Percentiles rank a stretch among this genome's conserved stretches.
Evolutionary conservation across 1,139 yeast genomes (phyloP).

Genomic region (Diutina catenulata): DNA sequence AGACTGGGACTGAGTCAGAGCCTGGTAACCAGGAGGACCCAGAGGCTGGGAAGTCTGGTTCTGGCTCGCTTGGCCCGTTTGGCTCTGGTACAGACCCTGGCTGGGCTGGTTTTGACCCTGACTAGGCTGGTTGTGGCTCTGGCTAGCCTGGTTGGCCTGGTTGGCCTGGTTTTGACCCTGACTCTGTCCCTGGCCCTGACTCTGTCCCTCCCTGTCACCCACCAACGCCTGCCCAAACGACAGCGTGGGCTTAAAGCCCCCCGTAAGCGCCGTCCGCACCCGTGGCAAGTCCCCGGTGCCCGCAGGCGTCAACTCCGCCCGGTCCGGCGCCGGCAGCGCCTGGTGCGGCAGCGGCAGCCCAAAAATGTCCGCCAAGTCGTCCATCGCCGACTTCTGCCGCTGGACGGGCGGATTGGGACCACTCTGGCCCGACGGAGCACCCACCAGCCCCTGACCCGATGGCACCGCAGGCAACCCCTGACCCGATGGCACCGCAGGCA

Average conservation of each 20-base stretch:
- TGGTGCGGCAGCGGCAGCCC: conserved; percentile 18
- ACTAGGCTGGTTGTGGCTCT: too few relatives aligned
- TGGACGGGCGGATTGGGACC: background rate
- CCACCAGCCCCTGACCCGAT: conserved; percentile 10
- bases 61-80: too few relatives aligned
- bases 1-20: too few relatives aligned
- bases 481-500: background rate
- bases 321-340: conserved; percentile 9
- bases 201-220: too few relatives aligned
- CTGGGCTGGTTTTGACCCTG: too few relatives aligned
- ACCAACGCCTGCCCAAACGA: conserved; percentile 51
- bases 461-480: background rate
- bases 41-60: too few relatives aligned
- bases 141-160: too few relatives aligned
- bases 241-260: conserved; percentile 47
- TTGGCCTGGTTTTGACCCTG: too few relatives aligned
- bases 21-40: too few relatives aligned
- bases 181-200: too few relatives aligned
- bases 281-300: conserved; percentile 22
- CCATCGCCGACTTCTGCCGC: conserved; percentile 40
- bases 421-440: background rate
- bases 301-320: conserved; percentile 20
- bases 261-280: conserved; percentile 25
- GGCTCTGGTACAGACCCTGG: too few relatives aligned
- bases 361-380: conserved; percentile 54